Evolutionary conservation across 805 yeast genomes (phyloP).

Genomic region (Priceomyces castillae): DNA sequence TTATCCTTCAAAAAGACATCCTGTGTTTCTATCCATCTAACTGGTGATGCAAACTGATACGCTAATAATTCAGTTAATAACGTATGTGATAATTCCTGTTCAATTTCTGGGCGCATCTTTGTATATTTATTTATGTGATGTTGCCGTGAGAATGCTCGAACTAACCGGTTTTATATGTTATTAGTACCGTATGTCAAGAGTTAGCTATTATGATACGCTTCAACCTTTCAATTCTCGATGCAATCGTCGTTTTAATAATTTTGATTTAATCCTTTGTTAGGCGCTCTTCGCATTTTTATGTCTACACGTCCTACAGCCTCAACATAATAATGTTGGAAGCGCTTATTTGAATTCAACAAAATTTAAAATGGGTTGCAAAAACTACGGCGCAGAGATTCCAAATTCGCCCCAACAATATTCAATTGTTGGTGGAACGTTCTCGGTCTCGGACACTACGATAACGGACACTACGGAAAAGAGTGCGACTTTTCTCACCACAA

Average conservation of each 20-base stretch:
- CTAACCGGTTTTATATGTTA: background rate
- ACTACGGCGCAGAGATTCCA: background rate
- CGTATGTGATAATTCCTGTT: constrained; percentile 95
- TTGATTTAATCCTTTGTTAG: background rate
- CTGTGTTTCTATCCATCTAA: constrained; percentile 99
- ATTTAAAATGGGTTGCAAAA: constrained; percentile 4
- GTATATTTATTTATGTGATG: background rate
- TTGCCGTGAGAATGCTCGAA: background rate
- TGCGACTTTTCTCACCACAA: background rate
- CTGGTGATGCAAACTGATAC: constrained; percentile 98
- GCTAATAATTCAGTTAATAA: constrained; percentile 94
- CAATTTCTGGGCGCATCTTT: constrained; percentile 87
- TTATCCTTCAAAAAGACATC: constrained; percentile 92
- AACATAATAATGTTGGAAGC: constrained; percentile 5
- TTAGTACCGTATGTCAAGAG: background rate
- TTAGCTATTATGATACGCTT: background rate
- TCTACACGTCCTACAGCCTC: constrained; percentile 3
- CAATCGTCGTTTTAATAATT: background rate
- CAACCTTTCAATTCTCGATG: background rate
- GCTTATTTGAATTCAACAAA: constrained; percentile 3
- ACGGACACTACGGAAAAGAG: background rate
- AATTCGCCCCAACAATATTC: constrained; percentile 2
- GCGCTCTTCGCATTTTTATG: constrained; percentile 1
- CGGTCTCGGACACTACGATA: background rate
- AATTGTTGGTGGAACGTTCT: constrained; percentile 1